Evolutionary conservation across 352 stramenopile genomes (phyloP).

Genomic region (Blastocystis sp.): DNA sequence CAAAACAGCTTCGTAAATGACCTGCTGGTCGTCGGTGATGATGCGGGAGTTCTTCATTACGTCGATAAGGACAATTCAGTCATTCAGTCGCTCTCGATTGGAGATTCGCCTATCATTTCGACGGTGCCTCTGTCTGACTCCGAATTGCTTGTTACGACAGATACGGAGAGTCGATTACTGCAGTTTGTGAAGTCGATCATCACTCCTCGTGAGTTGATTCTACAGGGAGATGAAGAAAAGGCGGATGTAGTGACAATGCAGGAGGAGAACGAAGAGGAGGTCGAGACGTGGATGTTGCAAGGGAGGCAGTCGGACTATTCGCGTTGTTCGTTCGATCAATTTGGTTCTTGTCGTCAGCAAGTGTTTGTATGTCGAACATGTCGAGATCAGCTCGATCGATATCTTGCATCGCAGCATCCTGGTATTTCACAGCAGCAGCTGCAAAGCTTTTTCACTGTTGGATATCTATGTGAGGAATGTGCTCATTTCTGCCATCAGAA

Average conservation of each 20-base stretch:
- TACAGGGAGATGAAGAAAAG: not conserved
- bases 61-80: not conserved
- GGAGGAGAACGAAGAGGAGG: not conserved
- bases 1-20: not conserved
- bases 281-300: constrained; percentile 38
- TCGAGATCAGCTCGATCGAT: constrained; percentile 31
- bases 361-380: constrained; percentile 62
- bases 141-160: not conserved
- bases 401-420: not conserved
- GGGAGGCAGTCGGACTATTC: not conserved
- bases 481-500: constrained; percentile 56
- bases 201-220: no score
- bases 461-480: constrained; percentile 53
- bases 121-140: not conserved
- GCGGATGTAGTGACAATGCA: not conserved
- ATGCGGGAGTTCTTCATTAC: not conserved
- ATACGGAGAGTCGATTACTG: not conserved
- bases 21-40: constrained; percentile 2
- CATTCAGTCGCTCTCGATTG: not conserved
- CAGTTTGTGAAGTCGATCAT: not conserved
- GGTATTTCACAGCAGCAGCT: not conserved
- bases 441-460: not conserved
- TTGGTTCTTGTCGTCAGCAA: constrained; percentile 28
- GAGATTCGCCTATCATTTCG: not conserved
- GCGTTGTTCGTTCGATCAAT: constrained; percentile 9